Base-by-base conservation (phyloP, 768 basidiomycete species). In the Suillus clintonianus region DNA sequence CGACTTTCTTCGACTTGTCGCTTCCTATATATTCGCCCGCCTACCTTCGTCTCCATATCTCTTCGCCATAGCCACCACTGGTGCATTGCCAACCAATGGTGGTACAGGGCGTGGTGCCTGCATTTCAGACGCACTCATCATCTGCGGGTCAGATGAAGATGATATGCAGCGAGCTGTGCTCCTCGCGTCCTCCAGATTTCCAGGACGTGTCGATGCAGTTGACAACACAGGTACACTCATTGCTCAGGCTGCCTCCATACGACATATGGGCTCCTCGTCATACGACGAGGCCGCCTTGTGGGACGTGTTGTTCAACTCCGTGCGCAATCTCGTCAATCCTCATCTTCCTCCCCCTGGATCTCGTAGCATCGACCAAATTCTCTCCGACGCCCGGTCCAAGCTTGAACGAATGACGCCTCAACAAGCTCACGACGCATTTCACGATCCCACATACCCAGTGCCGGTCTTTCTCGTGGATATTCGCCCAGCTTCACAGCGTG, bases 401-500 rank as follows among this genome's bases (percentile, higher is more conserved):
- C 79, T 93, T 3, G 84, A 90, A 62, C 83, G 91, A 8, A 74
- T 92, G 60, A 83, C 83, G 0, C 83, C 90, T 0, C 71, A 69
- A 22, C 80, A 89, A 67, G 90, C 91, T 0, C 85, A 82, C 71
- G 80, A 81, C 2, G 86, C 90, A 68, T 80, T 92, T 6, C 80
- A 81, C 34, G 82, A 84, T 47, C 77, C 81, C 5, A 76, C 80
- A 32, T 79, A 84, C 42, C 80, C 78, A 5, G 85, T 85, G 42
- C 90, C 91, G 1, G 88, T 86, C 1, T 83, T 92, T 61, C 80
- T 94, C 47, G 91, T 94, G 9, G 92, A 93, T 72, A 92, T 93
- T 60, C 87, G 92, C 8, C 84, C 90, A 0, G 83, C 80, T 43
- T 81, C 80, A 6, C 85, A 91, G 71, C 83, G 91, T 17, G 79